These are phyloP conservation scores for Oryza rufipogon DNA, from an alignment of 176 grass and related monocot genomes.

Conservation along the genomic window DNA sequence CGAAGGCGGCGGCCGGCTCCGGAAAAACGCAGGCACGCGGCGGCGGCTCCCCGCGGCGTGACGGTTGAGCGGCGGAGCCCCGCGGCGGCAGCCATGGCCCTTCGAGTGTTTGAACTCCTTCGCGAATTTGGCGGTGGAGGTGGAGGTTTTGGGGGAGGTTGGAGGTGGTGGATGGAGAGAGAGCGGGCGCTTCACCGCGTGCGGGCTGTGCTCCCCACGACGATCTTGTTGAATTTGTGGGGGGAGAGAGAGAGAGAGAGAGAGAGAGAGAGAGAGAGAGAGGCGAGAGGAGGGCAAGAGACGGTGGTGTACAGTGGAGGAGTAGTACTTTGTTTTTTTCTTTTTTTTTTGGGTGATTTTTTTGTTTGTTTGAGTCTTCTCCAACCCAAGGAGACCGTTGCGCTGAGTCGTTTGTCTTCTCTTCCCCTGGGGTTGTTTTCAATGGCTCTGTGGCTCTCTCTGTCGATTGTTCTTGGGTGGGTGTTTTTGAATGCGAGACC, in stretches of 20 bases:
- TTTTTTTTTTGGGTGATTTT: not conserved
- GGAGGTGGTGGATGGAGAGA: not conserved
- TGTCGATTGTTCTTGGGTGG: not conserved
- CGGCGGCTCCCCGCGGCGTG: not conserved
- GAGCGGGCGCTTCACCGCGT: no score
- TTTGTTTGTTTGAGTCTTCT: not conserved
- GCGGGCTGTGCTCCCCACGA: slow-evolving; percentile 21
- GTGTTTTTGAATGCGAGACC: slow-evolving; percentile 12
- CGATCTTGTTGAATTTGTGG: slow-evolving; percentile 44
- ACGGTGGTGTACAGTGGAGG: slow-evolving; percentile 7
- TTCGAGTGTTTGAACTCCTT: not conserved
- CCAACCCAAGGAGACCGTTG: slow-evolving; percentile 30
- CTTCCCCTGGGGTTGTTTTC: slow-evolving; percentile 29
- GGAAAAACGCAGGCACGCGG: not conserved
- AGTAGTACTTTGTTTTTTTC: not conserved
- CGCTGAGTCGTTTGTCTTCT: slow-evolving; percentile 27
- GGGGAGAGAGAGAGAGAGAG: not conserved
- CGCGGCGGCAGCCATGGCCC: slow-evolving; percentile 19
- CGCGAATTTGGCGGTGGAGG: not conserved
- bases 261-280: not conserved
- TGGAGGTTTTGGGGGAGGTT: slow-evolving; percentile 6
- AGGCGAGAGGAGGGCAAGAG: slow-evolving; percentile 25
- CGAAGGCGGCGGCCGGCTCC: slow-evolving; percentile 21
- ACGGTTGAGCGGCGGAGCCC: slow-evolving; percentile 14
- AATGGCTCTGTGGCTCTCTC: slow-evolving; percentile 16